phyloP scores from a whole-genome alignment of 345 rosid genomes.

The Acer yangbiense region DNA sequence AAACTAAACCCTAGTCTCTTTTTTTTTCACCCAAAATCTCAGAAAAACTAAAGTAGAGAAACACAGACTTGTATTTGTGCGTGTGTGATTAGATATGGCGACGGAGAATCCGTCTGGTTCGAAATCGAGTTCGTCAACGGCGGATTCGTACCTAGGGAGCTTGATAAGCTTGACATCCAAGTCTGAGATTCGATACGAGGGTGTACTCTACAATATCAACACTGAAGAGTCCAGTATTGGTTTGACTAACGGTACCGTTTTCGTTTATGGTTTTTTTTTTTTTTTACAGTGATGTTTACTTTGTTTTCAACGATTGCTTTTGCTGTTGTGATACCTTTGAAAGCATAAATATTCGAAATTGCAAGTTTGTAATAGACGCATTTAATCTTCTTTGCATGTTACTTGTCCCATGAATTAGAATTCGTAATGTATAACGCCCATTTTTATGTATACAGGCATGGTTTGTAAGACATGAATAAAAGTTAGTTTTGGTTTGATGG shows the following conservation, averaged over 20 bases:
- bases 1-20: constrained; percentile 45
- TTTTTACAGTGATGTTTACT: neutral
- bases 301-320: neutral
- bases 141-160: constrained; percentile 96
- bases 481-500: too few relatives aligned
- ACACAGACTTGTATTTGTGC: neutral
- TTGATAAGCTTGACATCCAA: constrained; percentile 94
- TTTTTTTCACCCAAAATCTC: neutral
- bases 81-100: constrained; percentile 41
- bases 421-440: too few relatives aligned
- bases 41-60: neutral
- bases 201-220: constrained; percentile 86
- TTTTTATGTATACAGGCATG: too few relatives aligned
- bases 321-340: neutral
- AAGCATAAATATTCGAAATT: too few relatives aligned
- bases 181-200: constrained; percentile 76
- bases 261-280: neutral
- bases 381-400: too few relatives aligned
- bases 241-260: constrained; percentile 69
- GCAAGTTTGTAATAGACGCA: too few relatives aligned
- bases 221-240: constrained; percentile 98
- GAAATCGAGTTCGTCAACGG: constrained; percentile 64
- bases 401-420: too few relatives aligned
- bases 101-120: constrained; percentile 52
- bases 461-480: too few relatives aligned